Base-by-base conservation (phyloP, 768 basidiomycete genomes). In the Collybiopsis confluens region DNA sequence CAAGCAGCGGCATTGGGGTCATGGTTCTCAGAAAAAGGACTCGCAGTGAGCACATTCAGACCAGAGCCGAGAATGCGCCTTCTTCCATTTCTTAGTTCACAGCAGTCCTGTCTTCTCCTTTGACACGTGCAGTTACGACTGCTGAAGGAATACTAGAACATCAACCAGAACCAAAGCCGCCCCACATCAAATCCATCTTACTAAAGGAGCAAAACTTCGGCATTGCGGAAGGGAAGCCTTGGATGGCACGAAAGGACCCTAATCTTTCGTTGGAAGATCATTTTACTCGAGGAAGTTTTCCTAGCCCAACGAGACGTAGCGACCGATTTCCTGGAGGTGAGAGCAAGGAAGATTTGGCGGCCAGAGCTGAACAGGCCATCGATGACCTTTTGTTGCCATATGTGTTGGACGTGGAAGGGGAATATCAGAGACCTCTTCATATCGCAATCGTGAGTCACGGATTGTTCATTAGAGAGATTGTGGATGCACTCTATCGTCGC, bases 361-460 rank as follows among this genome's bases (percentile, higher is more conserved):
- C 42, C 30, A 74, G 90, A 6, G 87, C 87, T 1, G 70, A 74
- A 28, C 64, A 66, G 35, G 76, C 72, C 15, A 67, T 89, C 26
- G 64, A 77, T 9, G 72, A 81, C 4, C 61, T 85, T 16, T 62
- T 89, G 8, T 61, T 86, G 59, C 79, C 83, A 3, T 76, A 85
- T 58, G 67, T 89, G n/a, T 57, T 65, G 64, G 61, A 73, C 20
- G 74, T 73, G 1, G 67, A 67, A 23, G 63, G 69, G 51, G 65
- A 69, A n/a, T 69, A 71, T 33, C 66, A 55, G 54, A 61, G 68
- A 40, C 70, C 71, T 30, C 58, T 75, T 3, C 51, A 84, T 56
- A 64, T 90, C 23, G 87, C 81, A 1, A 60, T 91, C 36, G 82
- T 90, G 44, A 89, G 88, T 67, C 90, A 92, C 65, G 88, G 90